phyloP scores from a whole-genome alignment of 371 early-diverging fungal species.

The Lichtheimia corymbifera region DNA sequence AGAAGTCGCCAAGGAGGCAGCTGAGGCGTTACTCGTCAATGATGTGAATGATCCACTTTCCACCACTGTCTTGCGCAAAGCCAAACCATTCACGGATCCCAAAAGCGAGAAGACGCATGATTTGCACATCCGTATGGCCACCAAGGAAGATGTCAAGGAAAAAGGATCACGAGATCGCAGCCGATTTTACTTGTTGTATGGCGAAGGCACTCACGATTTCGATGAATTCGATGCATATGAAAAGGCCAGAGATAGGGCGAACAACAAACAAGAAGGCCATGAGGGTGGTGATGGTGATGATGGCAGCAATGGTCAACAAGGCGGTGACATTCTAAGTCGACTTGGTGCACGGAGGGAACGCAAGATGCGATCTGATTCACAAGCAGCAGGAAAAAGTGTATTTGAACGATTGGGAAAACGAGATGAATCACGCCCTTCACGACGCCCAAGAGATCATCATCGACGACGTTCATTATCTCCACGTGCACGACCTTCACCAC shows the following conservation, averaged over 20 bases:
- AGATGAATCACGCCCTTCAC: conserved; percentile 4
- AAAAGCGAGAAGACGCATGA: conserved; percentile 7
- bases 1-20: conserved; percentile 37
- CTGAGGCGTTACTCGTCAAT: conserved; percentile 31
- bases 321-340: background rate
- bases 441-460: background rate
- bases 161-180: conserved; percentile 51
- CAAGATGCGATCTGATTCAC: background rate
- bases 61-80: conserved; percentile 31
- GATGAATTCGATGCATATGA: background rate
- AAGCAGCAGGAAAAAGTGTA: background rate
- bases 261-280: background rate
- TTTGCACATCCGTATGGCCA: conserved; percentile 46
- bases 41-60: conserved; percentile 10
- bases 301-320: background rate
- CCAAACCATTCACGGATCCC: conserved; percentile 18
- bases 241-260: too few relatives aligned
- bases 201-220: conserved; percentile 22
- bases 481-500: conserved; percentile 1
- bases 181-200: conserved; percentile 55
- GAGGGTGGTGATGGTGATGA: background rate
- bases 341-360: background rate
- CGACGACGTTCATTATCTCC: conserved; percentile 13
- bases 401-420: conserved; percentile 16
- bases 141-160: conserved; percentile 52